Percentiles rank a stretch among this genome's conserved stretches.
Evolutionary conservation across 768 basidiomycete genomes (phyloP).

Genomic region (Xerocomellus chrysenteron): DNA sequence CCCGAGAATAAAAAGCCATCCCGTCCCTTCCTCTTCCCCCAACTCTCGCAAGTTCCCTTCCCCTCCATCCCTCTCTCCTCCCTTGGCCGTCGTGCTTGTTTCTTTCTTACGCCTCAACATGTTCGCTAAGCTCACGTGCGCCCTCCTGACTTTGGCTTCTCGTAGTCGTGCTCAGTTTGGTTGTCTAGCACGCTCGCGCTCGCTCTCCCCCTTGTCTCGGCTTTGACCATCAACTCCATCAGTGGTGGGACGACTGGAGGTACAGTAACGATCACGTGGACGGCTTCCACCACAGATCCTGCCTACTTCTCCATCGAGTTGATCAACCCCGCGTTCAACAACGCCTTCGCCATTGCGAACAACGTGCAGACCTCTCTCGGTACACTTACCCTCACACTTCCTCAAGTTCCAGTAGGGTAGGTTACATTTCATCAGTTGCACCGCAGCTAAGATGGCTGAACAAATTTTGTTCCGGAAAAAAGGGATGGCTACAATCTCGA

Average conservation of each 20-base stretch:
- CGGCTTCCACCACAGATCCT: slow-evolving; percentile 41
- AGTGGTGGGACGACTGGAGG: slow-evolving; percentile 33
- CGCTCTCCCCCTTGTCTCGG: slow-evolving; percentile 45
- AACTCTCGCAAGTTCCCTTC: slow-evolving; percentile 17
- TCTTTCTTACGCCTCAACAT: slow-evolving; percentile 37
- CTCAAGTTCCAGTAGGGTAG: slow-evolving; percentile 48
- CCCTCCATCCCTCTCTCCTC: slow-evolving; percentile 16
- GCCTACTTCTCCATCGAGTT: slow-evolving; percentile 46
- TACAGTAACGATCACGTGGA: slow-evolving; percentile 48
- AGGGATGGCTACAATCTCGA: slow-evolving; percentile 51
- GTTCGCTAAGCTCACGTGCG: slow-evolving; percentile 51
- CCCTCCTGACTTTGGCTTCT: background rate
- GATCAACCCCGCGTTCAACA: slow-evolving; percentile 48
- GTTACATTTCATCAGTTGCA: background rate
- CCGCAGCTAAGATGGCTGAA: background rate
- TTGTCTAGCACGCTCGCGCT: slow-evolving; percentile 40
- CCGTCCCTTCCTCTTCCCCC: background rate
- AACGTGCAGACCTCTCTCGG: slow-evolving; percentile 43
- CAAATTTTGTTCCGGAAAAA: background rate
- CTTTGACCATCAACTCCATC: slow-evolving; percentile 43
- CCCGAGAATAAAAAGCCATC: slow-evolving; percentile 23
- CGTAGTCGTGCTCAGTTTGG: background rate
- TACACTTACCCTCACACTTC: slow-evolving; percentile 40
- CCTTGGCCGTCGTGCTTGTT: background rate
- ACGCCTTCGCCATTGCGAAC: slow-evolving; percentile 54